phyloP scores from a whole-genome alignment of 768 basidiomycete species.

The Russula griseocarnosa region DNA sequence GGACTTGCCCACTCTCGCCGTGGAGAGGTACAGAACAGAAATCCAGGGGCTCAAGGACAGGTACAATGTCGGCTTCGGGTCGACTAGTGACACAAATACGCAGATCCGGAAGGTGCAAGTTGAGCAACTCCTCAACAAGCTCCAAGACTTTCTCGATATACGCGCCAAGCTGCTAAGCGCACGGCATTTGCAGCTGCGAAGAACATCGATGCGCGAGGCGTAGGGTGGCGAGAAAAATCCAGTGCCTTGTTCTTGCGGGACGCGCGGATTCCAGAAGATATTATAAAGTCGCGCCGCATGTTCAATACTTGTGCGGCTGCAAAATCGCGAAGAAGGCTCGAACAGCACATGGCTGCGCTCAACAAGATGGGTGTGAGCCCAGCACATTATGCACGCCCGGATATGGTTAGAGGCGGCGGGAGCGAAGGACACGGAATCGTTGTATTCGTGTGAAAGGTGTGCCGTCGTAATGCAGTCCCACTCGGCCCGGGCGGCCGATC shows the following conservation, averaged over 20 bases:
- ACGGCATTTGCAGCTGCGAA: conserved; percentile 67
- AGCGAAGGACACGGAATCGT: conserved; percentile 43
- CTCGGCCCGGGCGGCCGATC: too few relatives aligned
- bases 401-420: too few relatives aligned
- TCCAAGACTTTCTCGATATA: too few relatives aligned
- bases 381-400: conserved; percentile 8
- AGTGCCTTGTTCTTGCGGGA: conserved; percentile 50
- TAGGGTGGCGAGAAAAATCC: conserved; percentile 53
- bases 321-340: conserved; percentile 50
- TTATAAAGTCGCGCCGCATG: conserved; percentile 28
- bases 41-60: too few relatives aligned
- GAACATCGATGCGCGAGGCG: conserved; percentile 43
- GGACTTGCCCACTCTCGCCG: too few relatives aligned
- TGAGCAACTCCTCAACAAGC: too few relatives aligned
- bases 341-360: conserved; percentile 42
- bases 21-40: too few relatives aligned
- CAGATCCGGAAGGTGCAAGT: too few relatives aligned
- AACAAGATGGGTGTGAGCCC: conserved; percentile 29
- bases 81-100: too few relatives aligned
- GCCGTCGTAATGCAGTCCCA: too few relatives aligned
- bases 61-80: too few relatives aligned
- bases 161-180: conserved; percentile 59
- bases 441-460: conserved; percentile 69
- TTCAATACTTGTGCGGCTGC: conserved; percentile 46
- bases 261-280: conserved; percentile 18